phyloP scores from a whole-genome alignment of 139 green algal genomes.

The Marvania coccoides region DNA sequence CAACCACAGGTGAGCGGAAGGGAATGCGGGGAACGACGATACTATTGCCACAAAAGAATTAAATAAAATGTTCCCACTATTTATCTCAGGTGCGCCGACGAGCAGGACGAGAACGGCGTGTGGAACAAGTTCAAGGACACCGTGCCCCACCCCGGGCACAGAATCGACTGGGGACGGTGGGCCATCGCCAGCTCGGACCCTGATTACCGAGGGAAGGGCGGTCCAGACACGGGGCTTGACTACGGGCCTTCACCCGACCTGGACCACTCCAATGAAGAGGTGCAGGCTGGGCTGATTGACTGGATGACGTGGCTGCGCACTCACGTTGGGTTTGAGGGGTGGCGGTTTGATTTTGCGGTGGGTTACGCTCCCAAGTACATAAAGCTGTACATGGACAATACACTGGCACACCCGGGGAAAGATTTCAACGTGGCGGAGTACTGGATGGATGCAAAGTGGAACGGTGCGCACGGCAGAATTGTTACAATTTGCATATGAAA shows the following conservation, averaged over 20 bases:
- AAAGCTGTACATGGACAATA: conserved; percentile 43
- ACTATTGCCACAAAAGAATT: too few relatives aligned
- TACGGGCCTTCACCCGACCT: conserved; percentile 57
- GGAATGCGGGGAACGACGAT: conserved; percentile 48
- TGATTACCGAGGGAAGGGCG: conserved; percentile 56
- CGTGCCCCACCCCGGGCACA: conserved; percentile 26
- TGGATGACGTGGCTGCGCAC: conserved; percentile 67
- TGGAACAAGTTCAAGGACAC: conserved; percentile 60
- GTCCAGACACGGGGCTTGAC: conserved; percentile 62
- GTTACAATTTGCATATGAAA: too few relatives aligned
- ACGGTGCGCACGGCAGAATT: too few relatives aligned
- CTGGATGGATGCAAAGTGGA: conserved; percentile 39
- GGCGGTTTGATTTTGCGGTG: conserved; percentile 61
- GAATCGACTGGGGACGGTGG: conserved; percentile 71
- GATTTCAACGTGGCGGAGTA: conserved; percentile 65
- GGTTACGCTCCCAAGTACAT: conserved; percentile 43
- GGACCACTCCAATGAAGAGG: conserved; percentile 73
- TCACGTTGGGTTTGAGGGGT: conserved; percentile 54
- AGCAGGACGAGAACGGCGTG: conserved; percentile 49
- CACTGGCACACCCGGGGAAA: conserved; percentile 5
- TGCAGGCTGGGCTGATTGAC: conserved; percentile 58
- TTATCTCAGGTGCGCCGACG: conserved; percentile 64
- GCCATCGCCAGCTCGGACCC: conserved; percentile 75
- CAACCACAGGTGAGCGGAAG: conserved; percentile 78
- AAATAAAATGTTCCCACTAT: too few relatives aligned